Evolutionary conservation across 1,284 basidiomycete genomes (phyloP), one percentile per base, ranked within the genome.

Genomic region (Coniferiporia sulphurascens): DNA sequence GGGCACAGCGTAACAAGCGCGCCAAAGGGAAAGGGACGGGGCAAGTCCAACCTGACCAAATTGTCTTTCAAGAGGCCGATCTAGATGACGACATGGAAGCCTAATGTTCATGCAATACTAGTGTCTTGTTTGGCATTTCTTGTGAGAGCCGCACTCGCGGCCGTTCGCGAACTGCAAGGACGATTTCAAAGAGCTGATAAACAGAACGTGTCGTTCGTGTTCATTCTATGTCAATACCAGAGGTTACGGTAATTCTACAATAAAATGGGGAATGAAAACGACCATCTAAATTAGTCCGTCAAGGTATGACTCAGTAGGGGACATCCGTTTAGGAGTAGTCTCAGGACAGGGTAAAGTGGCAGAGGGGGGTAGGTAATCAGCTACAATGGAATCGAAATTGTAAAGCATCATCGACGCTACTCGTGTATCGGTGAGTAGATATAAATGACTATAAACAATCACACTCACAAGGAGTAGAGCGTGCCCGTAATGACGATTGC

Each of bases 331-430:
- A 44, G 52, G 34, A 15, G 66, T 48, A 17, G 62, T 65, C 19
- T 58, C 63, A 22, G 61, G 66, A 32, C 64, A 57, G 17, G 54
- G 22, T 48, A 52, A 69, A 58, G 56, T 10, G 65, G 67, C 52
- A 41, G 68, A 60, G 21, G 70, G 62, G 12, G 82, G 81, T 12
- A 85, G 71, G 67, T 91, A 91, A 69, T 89, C 88, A 2, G 80
- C 79, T 54, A 91, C 78, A 60, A 91, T 73, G 4, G 84, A 83
- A 68, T 90, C 86, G 66, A 91, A 90, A 61, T 84, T 80, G 1
- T 73, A 69, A 2, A 74, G 69, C 21, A 73, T 68, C 54, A 73
- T 68, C 38, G 77, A 70, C 32, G 63, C 79, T 81, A 58, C 53
- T 32, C 55, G 63, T 50, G 22, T 50, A 59, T 56, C 22, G 66